A percentile compares a stretch with the other conserved stretches of the same genome.
phyloP scores from a whole-genome alignment of 306 rosid genomes.

The Macrotyloma uniflorum region DNA sequence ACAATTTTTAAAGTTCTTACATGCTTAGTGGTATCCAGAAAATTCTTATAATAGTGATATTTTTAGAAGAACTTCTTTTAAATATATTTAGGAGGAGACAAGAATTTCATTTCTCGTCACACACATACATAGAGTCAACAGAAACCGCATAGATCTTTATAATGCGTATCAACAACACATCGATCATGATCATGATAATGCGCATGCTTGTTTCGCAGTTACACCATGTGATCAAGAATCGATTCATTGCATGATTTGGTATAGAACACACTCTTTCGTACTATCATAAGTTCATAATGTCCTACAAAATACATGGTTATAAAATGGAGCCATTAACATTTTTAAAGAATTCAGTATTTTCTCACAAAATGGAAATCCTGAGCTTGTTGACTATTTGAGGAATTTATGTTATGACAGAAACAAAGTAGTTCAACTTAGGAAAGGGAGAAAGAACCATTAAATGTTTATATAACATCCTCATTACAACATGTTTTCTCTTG shows the following conservation, averaged over 20 bases:
- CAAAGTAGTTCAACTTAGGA: neutral
- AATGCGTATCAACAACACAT: neutral
- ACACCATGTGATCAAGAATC: neutral
- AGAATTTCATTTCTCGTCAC: neutral
- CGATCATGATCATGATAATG: neutral
- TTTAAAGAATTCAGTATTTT: too few species aligned
- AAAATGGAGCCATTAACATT: too few species aligned
- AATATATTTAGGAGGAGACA: neutral
- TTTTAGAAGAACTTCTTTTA: too few species aligned
- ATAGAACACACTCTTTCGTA: neutral
- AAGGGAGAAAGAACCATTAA: neutral
- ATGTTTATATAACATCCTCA: constrained; percentile 21
- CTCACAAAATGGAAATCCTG: too few species aligned
- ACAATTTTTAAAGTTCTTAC: neutral
- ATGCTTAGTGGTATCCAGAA: neutral
- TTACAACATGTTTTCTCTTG: constrained; percentile 41
- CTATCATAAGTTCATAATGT: neutral
- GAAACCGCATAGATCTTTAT: neutral
- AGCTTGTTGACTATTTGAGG: neutral
- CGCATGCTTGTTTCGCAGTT: neutral
- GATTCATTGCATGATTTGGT: neutral
- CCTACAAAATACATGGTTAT: neutral
- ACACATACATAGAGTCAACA: neutral
- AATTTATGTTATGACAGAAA: neutral
- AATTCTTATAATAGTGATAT: neutral